These are phyloP conservation scores for Erodium chrysanthum DNA, from an alignment of 441 rosid species.

Conservation along the genomic window DNA sequence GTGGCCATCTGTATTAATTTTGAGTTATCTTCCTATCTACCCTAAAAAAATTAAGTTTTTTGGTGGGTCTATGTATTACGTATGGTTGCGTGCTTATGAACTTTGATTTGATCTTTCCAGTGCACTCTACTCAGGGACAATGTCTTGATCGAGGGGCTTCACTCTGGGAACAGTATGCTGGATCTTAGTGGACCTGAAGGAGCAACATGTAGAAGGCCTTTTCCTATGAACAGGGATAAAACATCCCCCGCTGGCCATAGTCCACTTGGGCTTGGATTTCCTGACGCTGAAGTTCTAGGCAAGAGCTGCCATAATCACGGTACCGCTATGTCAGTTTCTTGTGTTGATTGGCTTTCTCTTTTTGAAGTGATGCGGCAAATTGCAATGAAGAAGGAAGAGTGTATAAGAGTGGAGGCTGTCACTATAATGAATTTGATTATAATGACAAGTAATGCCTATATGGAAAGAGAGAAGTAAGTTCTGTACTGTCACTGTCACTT, in stretches of 20 bases:
- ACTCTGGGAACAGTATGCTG: constrained; percentile 22
- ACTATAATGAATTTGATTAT: constrained; percentile 69
- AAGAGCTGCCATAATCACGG: constrained; percentile 24
- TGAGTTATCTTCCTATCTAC: background rate
- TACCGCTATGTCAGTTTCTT: constrained; percentile 27
- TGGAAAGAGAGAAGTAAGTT: constrained; percentile 62
- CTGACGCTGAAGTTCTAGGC: constrained; percentile 25
- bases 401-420: constrained; percentile 53
- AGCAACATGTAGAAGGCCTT: constrained; percentile 21
- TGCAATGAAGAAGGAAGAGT: constrained; percentile 40
- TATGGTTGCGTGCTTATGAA: constrained; percentile 47
- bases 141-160: constrained; percentile 42
- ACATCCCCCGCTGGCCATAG: constrained; percentile 19
- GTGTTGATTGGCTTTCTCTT: constrained; percentile 47
- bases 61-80: constrained; percentile 1
- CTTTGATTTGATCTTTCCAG: constrained; percentile 83
- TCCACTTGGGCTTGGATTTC: constrained; percentile 17
- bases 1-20: background rate
- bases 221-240: constrained; percentile 22
- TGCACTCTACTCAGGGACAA: constrained; percentile 90
- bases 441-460: constrained; percentile 47
- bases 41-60: background rate
- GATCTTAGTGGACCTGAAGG: constrained; percentile 22
- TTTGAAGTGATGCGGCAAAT: constrained; percentile 46
- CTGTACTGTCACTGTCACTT: background rate